Evolutionary conservation across 73 alveolate species (phyloP).

Genomic region (Strombidium stylifer): DNA sequence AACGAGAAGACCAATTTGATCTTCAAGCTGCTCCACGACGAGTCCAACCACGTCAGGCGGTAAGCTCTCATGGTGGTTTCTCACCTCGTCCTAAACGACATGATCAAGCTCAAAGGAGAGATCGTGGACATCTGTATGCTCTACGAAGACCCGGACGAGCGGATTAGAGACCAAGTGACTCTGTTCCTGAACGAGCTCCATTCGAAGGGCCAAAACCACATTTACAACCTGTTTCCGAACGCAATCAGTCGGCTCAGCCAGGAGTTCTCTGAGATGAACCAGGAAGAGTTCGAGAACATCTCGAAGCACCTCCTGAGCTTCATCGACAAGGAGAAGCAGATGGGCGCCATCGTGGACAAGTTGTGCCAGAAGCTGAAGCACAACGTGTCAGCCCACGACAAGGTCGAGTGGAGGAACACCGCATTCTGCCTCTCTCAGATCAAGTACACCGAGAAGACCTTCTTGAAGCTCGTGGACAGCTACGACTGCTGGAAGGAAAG

Average conservation of each 20-base stretch:
- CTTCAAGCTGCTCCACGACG: constrained; percentile 69
- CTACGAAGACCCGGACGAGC: constrained; percentile 65
- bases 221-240: constrained; percentile 87
- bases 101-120: constrained; percentile 91
- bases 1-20: constrained; percentile 58
- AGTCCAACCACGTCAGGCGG: constrained; percentile 67
- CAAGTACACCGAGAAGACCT: constrained; percentile 33
- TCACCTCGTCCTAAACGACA: constrained; percentile 89
- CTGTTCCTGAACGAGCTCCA: constrained; percentile 85
- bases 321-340: constrained; percentile 86
- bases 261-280: constrained; percentile 47
- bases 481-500: constrained; percentile 44
- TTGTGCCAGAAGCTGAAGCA: constrained; percentile 63
- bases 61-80: constrained; percentile 86
- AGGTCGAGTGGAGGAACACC: constrained; percentile 40
- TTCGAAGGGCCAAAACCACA: constrained; percentile 77
- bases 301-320: constrained; percentile 72
- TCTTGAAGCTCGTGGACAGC: constrained; percentile 26
- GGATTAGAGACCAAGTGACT: constrained; percentile 70
- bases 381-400: constrained; percentile 35
- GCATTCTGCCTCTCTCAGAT: constrained; percentile 43
- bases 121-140: constrained; percentile 81
- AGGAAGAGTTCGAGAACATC: constrained; percentile 65
- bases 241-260: constrained; percentile 76
- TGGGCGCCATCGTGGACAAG: constrained; percentile 78